phyloP scores from a whole-genome alignment of 768 basidiomycete species.

The Clathrus columnatus region DNA sequence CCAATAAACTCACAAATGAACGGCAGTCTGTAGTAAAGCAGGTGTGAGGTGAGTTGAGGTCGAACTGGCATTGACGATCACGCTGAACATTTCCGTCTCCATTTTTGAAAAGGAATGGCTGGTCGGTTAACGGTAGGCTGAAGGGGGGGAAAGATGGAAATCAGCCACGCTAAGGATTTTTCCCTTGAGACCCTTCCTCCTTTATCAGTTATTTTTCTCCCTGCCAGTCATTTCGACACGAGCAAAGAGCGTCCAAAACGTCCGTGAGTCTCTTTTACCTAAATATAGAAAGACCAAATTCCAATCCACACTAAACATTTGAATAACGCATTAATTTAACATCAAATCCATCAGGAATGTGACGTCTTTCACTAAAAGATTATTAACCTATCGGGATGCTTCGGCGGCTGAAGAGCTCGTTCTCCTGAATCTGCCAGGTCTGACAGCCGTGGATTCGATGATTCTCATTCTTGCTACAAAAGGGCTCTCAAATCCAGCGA shows the following conservation, averaged over 20 bases:
- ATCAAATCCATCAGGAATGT: neutral
- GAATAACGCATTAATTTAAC: neutral
- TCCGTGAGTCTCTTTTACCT: neutral
- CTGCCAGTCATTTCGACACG: neutral
- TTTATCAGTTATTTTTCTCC: neutral
- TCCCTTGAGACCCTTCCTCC: too few species aligned
- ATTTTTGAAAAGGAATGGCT: neutral
- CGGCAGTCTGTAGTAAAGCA: neutral
- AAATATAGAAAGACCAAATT: neutral
- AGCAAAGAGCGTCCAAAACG: neutral
- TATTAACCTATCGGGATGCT: neutral
- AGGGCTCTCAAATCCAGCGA: neutral
- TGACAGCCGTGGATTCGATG: neutral
- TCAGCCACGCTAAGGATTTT: too few species aligned
- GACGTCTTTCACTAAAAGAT: neutral
- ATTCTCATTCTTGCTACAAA: neutral
- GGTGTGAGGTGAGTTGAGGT: neutral
- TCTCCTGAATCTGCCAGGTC: neutral
- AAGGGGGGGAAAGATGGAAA: neutral
- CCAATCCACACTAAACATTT: too few species aligned
- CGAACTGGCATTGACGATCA: neutral
- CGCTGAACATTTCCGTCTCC: neutral
- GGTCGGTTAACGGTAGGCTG: neutral
- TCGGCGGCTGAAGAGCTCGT: neutral
- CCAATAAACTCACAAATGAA: neutral